Evolutionary conservation across 208 protist genomes (phyloP).

Genomic region (Acanthamoeba healyi): DNA sequence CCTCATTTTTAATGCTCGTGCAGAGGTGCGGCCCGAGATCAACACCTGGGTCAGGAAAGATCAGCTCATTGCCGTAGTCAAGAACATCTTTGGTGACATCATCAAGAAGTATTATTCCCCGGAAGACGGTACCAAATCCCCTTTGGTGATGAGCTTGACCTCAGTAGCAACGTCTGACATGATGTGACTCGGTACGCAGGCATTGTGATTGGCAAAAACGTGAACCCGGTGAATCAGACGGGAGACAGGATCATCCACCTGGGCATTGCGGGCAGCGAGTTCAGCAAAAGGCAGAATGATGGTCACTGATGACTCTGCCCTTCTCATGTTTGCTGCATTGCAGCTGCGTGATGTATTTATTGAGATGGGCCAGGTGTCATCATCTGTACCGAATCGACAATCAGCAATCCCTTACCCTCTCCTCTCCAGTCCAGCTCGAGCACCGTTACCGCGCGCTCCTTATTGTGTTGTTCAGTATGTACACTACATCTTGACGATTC

Average conservation of each 20-base stretch:
- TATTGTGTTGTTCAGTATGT: neutral
- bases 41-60: conserved; percentile 83
- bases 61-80: conserved; percentile 77
- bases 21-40: conserved; percentile 78
- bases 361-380: no score
- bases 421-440: no score
- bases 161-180: no score
- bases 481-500: conserved; percentile 38
- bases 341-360: neutral
- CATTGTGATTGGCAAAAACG: conserved; percentile 81
- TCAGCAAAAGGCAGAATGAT: conserved; percentile 54
- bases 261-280: conserved; percentile 73
- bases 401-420: no score
- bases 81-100: conserved; percentile 82
- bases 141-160: no score
- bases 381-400: no score
- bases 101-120: conserved; percentile 79
- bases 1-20: neutral
- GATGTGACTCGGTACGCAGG: no score
- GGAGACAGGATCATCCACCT: conserved; percentile 84
- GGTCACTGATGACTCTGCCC: conserved; percentile 32
- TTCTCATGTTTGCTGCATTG: neutral
- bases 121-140: conserved; percentile 40
- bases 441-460: no score
- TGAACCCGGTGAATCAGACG: conserved; percentile 80